These are phyloP conservation scores for Emmonsia crescens DNA, from an alignment of 2,329 filamentous ascomycete species.

Conservation along the genomic window DNA sequence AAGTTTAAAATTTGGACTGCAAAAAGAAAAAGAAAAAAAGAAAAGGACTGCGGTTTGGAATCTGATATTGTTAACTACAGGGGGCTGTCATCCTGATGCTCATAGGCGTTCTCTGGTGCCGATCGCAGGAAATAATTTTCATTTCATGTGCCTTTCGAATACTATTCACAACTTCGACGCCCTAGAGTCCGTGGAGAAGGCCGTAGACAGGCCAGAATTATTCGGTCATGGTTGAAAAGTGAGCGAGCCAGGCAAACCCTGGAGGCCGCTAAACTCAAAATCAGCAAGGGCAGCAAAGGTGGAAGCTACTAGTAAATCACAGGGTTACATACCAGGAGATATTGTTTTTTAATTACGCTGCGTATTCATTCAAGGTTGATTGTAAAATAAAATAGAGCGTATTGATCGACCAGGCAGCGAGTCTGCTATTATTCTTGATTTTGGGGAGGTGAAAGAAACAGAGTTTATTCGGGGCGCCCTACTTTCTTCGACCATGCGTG, in stretches of 20 bases:
- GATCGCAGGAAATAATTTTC: not conserved
- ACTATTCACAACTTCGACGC: not conserved
- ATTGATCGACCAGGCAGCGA: not conserved
- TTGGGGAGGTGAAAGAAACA: not conserved
- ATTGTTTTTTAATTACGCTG: not conserved
- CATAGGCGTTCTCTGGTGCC: not conserved
- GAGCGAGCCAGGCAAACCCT: not conserved
- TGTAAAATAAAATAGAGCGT: not conserved
- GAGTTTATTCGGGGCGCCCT: not conserved
- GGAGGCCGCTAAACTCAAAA: not conserved
- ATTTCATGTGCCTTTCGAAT: not conserved
- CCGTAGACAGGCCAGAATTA: not conserved
- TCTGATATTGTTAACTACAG: not conserved
- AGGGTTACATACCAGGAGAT: not conserved
- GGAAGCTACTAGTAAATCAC: not conserved
- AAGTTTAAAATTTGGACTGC: not conserved
- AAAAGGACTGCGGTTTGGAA: not conserved
- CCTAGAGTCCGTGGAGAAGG: not conserved
- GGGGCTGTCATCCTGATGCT: too few species aligned
- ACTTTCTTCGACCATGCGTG: not conserved
- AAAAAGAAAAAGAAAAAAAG: not conserved
- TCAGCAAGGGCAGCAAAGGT: not conserved
- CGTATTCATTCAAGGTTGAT: not conserved
- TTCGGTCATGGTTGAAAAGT: not conserved
- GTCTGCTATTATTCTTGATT: not conserved